Percentiles rank a stretch among this genome's conserved stretches.
Conservation (phyloP, 352 stramenopile species). For the Phytophthora aleatoria region DNA sequence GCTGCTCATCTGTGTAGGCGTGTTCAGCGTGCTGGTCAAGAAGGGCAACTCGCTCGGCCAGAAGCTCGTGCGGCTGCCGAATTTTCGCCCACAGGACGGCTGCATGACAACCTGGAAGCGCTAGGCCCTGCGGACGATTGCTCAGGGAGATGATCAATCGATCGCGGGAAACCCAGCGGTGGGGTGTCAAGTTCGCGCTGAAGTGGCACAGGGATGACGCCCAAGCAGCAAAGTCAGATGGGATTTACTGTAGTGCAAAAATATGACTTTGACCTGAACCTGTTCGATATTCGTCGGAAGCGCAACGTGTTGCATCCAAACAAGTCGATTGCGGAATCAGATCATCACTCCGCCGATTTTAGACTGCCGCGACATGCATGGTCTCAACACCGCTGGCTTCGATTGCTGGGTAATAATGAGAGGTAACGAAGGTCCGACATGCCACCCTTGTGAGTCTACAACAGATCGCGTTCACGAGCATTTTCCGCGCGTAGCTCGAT, state of each 20-base stretch:
- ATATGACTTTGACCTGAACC: not conserved
- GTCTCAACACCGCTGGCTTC: too few relatives aligned
- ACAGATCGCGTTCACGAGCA: too few relatives aligned
- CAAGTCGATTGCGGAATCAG: conserved; percentile 29
- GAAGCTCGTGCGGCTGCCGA: conserved; percentile 69
- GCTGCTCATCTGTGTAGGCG: conserved; percentile 44
- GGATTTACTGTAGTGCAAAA: conserved; percentile 1
- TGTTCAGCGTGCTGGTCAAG: conserved; percentile 74
- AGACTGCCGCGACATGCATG: not conserved
- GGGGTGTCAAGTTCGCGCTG: not conserved
- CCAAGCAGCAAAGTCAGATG: conserved; percentile 8
- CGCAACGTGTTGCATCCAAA: conserved; percentile 37
- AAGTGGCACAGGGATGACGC: not conserved
- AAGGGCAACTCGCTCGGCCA: conserved; percentile 74
- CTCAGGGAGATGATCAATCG: conserved; percentile 17
- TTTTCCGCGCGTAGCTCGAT: conserved; percentile 3
- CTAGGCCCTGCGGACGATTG: conserved; percentile 31
- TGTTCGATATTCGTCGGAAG: conserved; percentile 16
- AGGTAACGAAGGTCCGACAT: not conserved
- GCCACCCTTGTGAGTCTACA: not conserved
- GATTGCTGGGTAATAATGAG: conserved; percentile 20
- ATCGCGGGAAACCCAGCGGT: too few relatives aligned
- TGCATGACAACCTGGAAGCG: conserved; percentile 81
- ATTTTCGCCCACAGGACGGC: conserved; percentile 70
- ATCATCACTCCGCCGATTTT: not conserved